A percentile compares a stretch with the other conserved stretches of the same genome.
Evolutionary conservation across 352 stramenopile genomes (phyloP).

Genomic region (Blastocystis sp.): DNA sequence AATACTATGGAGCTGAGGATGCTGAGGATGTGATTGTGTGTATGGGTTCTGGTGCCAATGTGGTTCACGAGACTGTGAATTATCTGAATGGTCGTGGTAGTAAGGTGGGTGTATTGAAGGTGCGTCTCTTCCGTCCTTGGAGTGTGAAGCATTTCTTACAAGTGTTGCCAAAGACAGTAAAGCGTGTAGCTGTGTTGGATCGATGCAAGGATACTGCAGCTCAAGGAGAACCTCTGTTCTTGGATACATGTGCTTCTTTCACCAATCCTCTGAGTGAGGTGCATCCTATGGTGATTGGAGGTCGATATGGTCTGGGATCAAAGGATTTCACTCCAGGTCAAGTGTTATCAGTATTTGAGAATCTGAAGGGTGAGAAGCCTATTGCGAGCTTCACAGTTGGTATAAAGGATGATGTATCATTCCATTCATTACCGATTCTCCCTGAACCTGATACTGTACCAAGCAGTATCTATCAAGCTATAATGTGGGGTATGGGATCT

Average conservation of each 20-base stretch:
- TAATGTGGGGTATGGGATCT: conserved; percentile 79
- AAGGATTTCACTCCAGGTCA: conserved; percentile 78
- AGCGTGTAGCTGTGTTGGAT: conserved; percentile 80
- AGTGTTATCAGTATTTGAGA: conserved; percentile 72
- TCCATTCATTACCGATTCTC: conserved; percentile 3
- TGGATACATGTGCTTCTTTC: conserved; percentile 81
- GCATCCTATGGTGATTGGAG: conserved; percentile 74
- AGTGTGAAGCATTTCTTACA: conserved; percentile 73
- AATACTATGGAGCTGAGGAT: conserved; percentile 78
- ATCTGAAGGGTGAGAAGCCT: conserved; percentile 70
- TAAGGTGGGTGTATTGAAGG: conserved; percentile 76
- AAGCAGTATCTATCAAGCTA: conserved; percentile 74
- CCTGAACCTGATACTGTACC: conserved; percentile 68
- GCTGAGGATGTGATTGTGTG: too few species aligned
- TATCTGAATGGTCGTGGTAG: conserved; percentile 77
- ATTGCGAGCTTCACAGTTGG: conserved; percentile 73
- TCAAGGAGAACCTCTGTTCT: conserved; percentile 79
- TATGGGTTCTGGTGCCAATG: conserved; percentile 81
- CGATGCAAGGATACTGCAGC: conserved; percentile 78
- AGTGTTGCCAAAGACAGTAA: conserved; percentile 72
- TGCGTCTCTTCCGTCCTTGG: conserved; percentile 83
- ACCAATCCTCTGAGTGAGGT: conserved; percentile 72
- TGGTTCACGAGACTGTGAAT: conserved; percentile 78
- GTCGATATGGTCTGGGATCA: conserved; percentile 70
- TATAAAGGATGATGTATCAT: not conserved